phyloP scores from a whole-genome alignment of 1,139 yeast genomes.

The Sugiyamaella neomexicana region DNA sequence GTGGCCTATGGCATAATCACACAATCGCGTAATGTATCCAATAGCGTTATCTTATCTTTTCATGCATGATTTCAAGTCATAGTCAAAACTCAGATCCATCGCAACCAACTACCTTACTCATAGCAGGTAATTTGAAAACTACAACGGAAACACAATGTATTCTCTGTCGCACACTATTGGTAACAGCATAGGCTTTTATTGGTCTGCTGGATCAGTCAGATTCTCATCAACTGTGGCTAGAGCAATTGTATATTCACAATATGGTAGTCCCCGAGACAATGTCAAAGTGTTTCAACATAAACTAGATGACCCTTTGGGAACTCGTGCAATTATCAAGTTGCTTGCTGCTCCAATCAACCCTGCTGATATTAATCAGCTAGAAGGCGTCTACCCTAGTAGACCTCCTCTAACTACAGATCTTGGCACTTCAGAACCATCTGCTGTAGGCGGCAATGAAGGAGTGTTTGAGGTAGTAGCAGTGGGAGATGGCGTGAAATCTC shows the following conservation, averaged over 20 bases:
- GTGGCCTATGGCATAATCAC: too few species aligned
- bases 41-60: background rate
- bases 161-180: background rate
- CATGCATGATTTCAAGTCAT: background rate
- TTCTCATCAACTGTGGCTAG: slow-evolving; percentile 19
- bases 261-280: slow-evolving; percentile 38
- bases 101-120: background rate
- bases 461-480: slow-evolving; percentile 76
- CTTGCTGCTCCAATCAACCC: slow-evolving; percentile 93
- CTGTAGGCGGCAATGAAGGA: slow-evolving; percentile 93
- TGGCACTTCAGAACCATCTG: slow-evolving; percentile 61
- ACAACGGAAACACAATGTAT: background rate
- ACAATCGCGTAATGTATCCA: background rate
- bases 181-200: background rate
- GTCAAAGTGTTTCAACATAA: slow-evolving; percentile 30
- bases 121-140: background rate
- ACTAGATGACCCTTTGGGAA: slow-evolving; percentile 37
- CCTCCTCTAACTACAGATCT: slow-evolving; percentile 59
- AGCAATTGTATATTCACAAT: slow-evolving; percentile 33
- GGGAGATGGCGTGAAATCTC: slow-evolving; percentile 51
- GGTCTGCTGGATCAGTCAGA: background rate
- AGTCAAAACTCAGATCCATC: background rate
- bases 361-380: slow-evolving; percentile 84
- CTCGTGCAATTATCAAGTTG: slow-evolving; percentile 57
- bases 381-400: slow-evolving; percentile 89